Evolutionary conservation across 345 rosid species (phyloP).

Genomic region (Dipteronia sinensis): DNA sequence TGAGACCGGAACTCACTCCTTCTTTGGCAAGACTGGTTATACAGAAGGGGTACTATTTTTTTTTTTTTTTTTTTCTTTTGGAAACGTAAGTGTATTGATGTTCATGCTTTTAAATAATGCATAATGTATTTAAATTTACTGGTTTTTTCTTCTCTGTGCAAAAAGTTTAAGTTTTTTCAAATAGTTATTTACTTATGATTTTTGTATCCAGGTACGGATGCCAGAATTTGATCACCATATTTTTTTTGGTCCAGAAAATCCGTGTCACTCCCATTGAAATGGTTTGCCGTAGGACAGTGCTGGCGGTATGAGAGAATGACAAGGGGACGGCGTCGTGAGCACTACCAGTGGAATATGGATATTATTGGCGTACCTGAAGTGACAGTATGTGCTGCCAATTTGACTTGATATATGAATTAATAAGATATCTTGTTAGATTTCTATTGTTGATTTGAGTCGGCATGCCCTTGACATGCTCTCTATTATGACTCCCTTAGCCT

Average conservation of each 20-base stretch:
- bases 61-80: background rate
- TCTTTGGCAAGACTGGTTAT: conserved; percentile 92
- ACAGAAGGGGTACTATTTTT: conserved; percentile 78
- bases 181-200: conserved; percentile 39
- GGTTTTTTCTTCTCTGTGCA: conserved; percentile 6
- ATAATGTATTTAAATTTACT: background rate
- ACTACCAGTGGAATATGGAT: conserved; percentile 99
- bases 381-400: conserved; percentile 48
- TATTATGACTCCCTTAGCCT: background rate
- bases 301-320: conserved; percentile 99
- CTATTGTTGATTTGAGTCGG: background rate
- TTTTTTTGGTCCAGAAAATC: conserved; percentile 88
- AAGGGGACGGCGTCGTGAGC: conserved; percentile 93
- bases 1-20: conserved; percentile 98
- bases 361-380: conserved; percentile 91
- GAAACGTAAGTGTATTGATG: background rate
- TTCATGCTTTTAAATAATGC: conserved; percentile 2
- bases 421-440: background rate
- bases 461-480: conserved; percentile 7
- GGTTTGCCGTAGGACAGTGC: conserved; percentile 97
- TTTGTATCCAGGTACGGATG: conserved; percentile 63
- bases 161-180: conserved; percentile 5
- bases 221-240: conserved; percentile 63
- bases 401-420: conserved; percentile 8
- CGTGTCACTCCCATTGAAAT: conserved; percentile 82